These are phyloP conservation scores for Butyriboletus appendiculatus DNA, from an alignment of 1,284 basidiomycete species.

Conservation along the genomic window DNA sequence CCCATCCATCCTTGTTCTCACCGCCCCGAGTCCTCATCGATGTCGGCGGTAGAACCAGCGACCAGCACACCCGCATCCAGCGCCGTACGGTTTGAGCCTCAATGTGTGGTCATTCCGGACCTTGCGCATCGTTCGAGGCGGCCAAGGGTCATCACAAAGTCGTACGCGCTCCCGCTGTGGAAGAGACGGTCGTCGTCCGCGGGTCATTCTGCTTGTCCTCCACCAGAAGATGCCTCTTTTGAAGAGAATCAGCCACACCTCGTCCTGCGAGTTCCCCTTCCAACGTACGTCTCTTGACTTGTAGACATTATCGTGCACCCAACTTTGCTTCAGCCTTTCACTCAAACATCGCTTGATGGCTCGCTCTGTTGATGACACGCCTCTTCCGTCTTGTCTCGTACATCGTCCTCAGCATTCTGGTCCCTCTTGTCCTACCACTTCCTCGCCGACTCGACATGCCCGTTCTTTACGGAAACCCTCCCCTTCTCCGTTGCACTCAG, in stretches of 20 bases:
- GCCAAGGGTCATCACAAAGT: constrained; percentile 55
- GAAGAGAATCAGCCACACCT: constrained; percentile 44
- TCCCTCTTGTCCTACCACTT: constrained; percentile 2
- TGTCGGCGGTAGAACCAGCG: constrained; percentile 12
- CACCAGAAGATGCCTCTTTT: background rate
- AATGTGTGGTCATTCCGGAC: constrained; percentile 69
- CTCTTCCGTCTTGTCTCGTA: constrained; percentile 48
- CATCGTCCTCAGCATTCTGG: constrained; percentile 36
- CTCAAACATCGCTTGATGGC: constrained; percentile 36
- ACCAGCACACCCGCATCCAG: constrained; percentile 6
- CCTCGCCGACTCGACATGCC: constrained; percentile 1
- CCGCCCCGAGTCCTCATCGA: background rate
- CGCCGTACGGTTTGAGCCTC: constrained; percentile 64
- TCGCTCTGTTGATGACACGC: constrained; percentile 33
- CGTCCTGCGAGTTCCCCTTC: constrained; percentile 58
- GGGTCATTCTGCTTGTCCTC: constrained; percentile 23
- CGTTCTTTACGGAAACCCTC: constrained; percentile 15
- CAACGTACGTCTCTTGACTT: constrained; percentile 43
- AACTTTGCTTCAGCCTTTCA: constrained; percentile 35
- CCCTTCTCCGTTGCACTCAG: constrained; percentile 22
- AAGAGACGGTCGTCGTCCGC: constrained; percentile 38
- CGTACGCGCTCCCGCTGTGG: constrained; percentile 65
- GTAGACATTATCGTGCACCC: background rate
- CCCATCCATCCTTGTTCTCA: background rate
- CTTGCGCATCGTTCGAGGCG: constrained; percentile 39